Base-by-base conservation (phyloP, 2,329 filamentous ascomycete species). In the Xylaria sp. region DNA sequence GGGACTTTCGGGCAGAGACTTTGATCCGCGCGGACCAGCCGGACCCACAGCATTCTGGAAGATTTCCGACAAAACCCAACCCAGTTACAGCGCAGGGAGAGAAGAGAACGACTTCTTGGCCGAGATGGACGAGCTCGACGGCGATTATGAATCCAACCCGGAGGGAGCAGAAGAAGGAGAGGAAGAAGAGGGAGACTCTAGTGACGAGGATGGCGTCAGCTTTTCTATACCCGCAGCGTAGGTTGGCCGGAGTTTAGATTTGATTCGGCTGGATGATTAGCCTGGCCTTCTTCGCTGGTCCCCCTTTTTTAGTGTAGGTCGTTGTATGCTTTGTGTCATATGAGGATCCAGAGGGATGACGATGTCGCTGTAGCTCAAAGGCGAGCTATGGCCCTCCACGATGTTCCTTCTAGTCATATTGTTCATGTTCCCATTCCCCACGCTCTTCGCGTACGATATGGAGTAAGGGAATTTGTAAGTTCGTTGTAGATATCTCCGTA, bases 11-110 rank as follows among this genome's bases (percentile, higher is more conserved):
- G 38, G 38, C 60, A 89, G 87, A 73, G 88, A 93, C 77, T 90
- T 87, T 73, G 89, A 92, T 69, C 77, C 82, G 0, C 87, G 90
- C 73, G 92, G 92, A 0, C 92, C 92, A 0, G 90, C 86, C 1
- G 92, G 92, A 0, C 92, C 92, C 1, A 93, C 90, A 1, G 90
- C 89, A 0, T 93, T 93, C 74, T 95, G 92, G 92, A 94, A 94
- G 79, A 82, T 90, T 11, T 86, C 83, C 51, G 88, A 92, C 72
- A 79, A 80, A 17, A 65, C 36, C 5, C 31, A 33, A 20, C 28
- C 63, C 11, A n/a, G 26, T 6, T 33, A 58, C 26, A 11, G 54
- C 31, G 31, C 20, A 7, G 54, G 33, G 3, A 13, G 10, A 9
- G 54, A 20, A 11, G 63, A 36, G 28, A 17, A 28, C 17, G 56